These are phyloP conservation scores for Vitis hybrid DNA, from an alignment of 177 flowering plant genomes.

Conservation along the genomic window DNA sequence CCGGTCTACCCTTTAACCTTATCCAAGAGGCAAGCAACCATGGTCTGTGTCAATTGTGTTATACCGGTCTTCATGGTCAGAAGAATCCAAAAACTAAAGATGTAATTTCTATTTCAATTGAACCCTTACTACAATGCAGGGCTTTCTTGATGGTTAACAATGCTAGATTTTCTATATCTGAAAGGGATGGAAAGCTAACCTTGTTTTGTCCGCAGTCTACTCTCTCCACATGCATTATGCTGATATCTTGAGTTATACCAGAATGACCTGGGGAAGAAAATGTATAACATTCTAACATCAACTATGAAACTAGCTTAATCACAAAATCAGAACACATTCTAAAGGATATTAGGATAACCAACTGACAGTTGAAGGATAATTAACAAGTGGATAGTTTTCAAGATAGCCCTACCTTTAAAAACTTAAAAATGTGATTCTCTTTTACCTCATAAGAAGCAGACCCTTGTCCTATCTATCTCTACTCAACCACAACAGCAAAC, in stretches of 20 bases:
- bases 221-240: slow-evolving; percentile 13
- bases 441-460: not conserved
- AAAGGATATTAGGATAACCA: not conserved
- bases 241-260: slow-evolving; percentile 16
- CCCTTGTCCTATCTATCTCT: slow-evolving; percentile 2
- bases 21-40: not conserved
- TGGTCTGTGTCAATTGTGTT: not conserved
- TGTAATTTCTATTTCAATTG: not conserved
- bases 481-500: slow-evolving; percentile 1
- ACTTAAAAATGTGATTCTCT: no score
- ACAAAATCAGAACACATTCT: slow-evolving; percentile 1
- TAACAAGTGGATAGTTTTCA: no score
- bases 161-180: slow-evolving; percentile 1
- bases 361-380: no score
- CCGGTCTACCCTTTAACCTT: not conserved
- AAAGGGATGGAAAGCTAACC: slow-evolving; percentile 20
- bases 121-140: not conserved
- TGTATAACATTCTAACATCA: slow-evolving; percentile 4
- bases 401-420: no score
- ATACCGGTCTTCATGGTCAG: not conserved
- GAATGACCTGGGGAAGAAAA: slow-evolving; percentile 16
- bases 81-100: not conserved
- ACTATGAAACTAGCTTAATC: slow-evolving; percentile 6
- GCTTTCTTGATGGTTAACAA: slow-evolving; percentile 8
- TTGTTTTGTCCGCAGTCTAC: slow-evolving; percentile 6